A percentile compares a stretch with the other conserved stretches of the same genome.
Evolutionary conservation across 345 rosid genomes (phyloP).

Genomic region (Limnanthes douglasii): DNA sequence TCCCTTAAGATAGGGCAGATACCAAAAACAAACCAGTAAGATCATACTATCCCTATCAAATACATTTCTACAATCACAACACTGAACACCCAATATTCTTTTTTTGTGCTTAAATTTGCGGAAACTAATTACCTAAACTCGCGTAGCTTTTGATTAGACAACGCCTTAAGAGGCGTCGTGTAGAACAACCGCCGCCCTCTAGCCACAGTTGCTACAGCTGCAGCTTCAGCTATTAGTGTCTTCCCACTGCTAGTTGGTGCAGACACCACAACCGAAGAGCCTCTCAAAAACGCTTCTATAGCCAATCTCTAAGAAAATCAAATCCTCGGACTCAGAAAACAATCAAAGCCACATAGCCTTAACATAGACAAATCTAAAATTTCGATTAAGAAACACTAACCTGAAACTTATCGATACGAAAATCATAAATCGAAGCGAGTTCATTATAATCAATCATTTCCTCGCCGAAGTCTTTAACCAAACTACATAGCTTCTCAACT

Average conservation of each 20-base stretch:
- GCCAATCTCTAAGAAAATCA: conserved; percentile 43
- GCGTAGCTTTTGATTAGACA: conserved; percentile 93
- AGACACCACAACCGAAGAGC: conserved; percentile 87
- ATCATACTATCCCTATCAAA: too few relatives aligned
- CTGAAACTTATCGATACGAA: conserved; percentile 92
- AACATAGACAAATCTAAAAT: not conserved
- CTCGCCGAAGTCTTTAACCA: conserved; percentile 50
- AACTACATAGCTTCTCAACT: conserved; percentile 57
- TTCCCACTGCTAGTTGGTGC: conserved; percentile 97
- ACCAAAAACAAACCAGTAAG: too few relatives aligned
- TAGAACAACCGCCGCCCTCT: conserved; percentile 71
- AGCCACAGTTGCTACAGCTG: conserved; percentile 81
- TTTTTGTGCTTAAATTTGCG: not conserved
- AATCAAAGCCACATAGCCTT: not conserved
- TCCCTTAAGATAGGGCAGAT: conserved; percentile 20
- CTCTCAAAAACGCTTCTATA: conserved; percentile 63
- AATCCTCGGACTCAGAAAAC: not conserved
- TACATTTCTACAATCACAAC: too few relatives aligned
- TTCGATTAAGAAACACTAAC: conserved; percentile 11
- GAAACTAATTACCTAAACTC: conserved; percentile 53
- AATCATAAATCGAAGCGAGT: conserved; percentile 66
- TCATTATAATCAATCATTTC: conserved; percentile 67
- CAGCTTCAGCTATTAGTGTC: conserved; percentile 95
- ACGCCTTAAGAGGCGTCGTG: conserved; percentile 94
- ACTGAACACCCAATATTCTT: not conserved